Percentiles rank a stretch among this genome's conserved stretches.
Evolutionary conservation across 164 flowering plant species (phyloP).

Genomic region (Cinnamomum micranthum): DNA sequence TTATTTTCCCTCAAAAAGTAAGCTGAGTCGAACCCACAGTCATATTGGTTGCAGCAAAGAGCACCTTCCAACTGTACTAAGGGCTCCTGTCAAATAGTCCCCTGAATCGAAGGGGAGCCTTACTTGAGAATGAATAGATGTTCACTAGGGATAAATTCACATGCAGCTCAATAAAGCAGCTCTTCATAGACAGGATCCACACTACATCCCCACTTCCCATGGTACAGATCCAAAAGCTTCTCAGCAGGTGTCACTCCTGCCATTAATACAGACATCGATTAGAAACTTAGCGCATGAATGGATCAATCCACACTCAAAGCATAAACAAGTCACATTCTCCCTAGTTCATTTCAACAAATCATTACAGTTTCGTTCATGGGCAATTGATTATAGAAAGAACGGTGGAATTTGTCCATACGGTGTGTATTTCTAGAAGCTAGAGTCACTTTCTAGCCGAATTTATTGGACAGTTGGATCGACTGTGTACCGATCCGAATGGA

Average conservation of each 20-base stretch:
- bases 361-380: background rate
- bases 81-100: too few relatives aligned
- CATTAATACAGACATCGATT: background rate
- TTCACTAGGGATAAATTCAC: background rate
- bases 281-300: background rate
- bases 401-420: background rate
- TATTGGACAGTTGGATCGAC: too few relatives aligned
- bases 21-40: too few relatives aligned
- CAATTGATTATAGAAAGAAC: background rate
- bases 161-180: constrained; percentile 53
- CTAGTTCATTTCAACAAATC: background rate
- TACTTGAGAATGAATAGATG: background rate
- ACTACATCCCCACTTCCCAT: constrained; percentile 75
- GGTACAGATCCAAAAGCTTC: constrained; percentile 74
- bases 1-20: too few relatives aligned
- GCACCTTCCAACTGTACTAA: too few relatives aligned
- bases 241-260: constrained; percentile 97
- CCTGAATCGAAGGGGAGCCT: background rate
- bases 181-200: constrained; percentile 91
- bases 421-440: background rate
- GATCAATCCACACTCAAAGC: background rate
- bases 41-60: too few relatives aligned
- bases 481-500: too few relatives aligned
- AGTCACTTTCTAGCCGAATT: background rate
- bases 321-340: background rate